A percentile compares a stretch with the other conserved stretches of the same genome.
phyloP scores from a whole-genome alignment of 768 basidiomycete species.

The Chalciporus piperatus region DNA sequence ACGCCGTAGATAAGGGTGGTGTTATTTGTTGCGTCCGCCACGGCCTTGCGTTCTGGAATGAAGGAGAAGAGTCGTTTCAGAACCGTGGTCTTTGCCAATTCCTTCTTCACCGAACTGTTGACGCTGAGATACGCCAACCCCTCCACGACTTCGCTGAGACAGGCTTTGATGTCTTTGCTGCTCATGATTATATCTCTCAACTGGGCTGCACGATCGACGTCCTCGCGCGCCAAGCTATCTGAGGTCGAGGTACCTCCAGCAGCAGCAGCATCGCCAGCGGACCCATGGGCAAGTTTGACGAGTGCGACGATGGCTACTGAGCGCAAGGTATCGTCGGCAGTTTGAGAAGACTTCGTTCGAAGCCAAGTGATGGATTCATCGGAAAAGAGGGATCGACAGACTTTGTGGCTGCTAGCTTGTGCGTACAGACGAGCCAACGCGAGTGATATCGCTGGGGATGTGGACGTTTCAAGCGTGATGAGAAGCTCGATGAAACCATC shows the following conservation, averaged over 20 bases:
- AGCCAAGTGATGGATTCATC: constrained; percentile 66
- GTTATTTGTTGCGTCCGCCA: constrained; percentile 30
- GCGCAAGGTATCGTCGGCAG: constrained; percentile 44
- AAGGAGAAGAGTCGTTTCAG: constrained; percentile 56
- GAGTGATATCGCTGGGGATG: constrained; percentile 46
- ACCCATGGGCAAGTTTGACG: constrained; percentile 70
- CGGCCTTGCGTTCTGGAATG: constrained; percentile 48
- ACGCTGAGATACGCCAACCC: constrained; percentile 81
- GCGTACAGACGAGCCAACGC: constrained; percentile 72
- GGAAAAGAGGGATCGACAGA: constrained; percentile 61
- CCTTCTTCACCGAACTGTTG: constrained; percentile 60
- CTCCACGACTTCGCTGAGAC: constrained; percentile 69
- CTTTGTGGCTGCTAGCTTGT: constrained; percentile 73
- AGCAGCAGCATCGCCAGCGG: constrained; percentile 38
- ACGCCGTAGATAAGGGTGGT: constrained; percentile 74
- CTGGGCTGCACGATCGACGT: constrained; percentile 46
- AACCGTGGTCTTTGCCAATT: constrained; percentile 55
- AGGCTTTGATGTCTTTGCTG: constrained; percentile 35
- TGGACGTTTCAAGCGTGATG: constrained; percentile 61
- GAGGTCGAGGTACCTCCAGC: constrained; percentile 12
- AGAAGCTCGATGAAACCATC: constrained; percentile 65
- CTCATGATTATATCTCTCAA: constrained; percentile 57
- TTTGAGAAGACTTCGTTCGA: constrained; percentile 49
- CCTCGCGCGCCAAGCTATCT: constrained; percentile 20
- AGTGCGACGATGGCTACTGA: constrained; percentile 71